Evolutionary conservation across 140 eudicot species (phyloP), one percentile per base, ranked within the genome.

Genomic region (Bidens hawaiensis): DNA sequence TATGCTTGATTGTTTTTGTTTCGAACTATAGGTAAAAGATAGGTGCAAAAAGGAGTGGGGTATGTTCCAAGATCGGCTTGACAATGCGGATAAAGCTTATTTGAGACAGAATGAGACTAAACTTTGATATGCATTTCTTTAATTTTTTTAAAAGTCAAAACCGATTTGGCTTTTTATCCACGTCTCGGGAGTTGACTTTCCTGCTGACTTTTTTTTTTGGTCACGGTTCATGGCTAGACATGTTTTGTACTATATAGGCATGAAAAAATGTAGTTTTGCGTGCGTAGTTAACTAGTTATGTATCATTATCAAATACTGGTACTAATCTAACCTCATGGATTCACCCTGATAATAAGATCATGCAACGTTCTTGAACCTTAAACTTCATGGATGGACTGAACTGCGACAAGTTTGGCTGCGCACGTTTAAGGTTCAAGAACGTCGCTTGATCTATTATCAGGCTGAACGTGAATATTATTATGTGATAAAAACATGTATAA

Each of bases 31-130:
- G 90, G 90, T 83, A 48, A 66, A 73, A 68, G 73, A 67, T 26
- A 83, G 90, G 77, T 80, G 90, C 67, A 63, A 38, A 64, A 74
- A 60, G n/a, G 90, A 83, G 66, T 83, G 90, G 90, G 71, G 77
- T 25, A 69, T 80, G 55, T 83, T 83, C 54, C 83, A 77, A 64
- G 86, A 77, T 40, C 81, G 90, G 2, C 65, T 83, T 58, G 75
- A 4, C 11, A 63, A 33, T 24, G 90, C 90, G 7, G 90, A 83
- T 71, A 76, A 62, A 70, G 74, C 71, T 12, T 83, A 83, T 63
- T 83, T 58, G 40, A 65, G 48, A 54, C 78, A 65, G 62, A 73
- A 73, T 11, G 52, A 28, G 61, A 73, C 78, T 36, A 65, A 65
- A 65, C 62, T 66, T 57, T 73, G 27, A 73, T 53, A 16, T 33